A percentile compares a stretch with the other conserved stretches of the same genome.
Evolutionary conservation across 116 monocot genomes (phyloP).

Genomic region (Trichopus zeylanicus): DNA sequence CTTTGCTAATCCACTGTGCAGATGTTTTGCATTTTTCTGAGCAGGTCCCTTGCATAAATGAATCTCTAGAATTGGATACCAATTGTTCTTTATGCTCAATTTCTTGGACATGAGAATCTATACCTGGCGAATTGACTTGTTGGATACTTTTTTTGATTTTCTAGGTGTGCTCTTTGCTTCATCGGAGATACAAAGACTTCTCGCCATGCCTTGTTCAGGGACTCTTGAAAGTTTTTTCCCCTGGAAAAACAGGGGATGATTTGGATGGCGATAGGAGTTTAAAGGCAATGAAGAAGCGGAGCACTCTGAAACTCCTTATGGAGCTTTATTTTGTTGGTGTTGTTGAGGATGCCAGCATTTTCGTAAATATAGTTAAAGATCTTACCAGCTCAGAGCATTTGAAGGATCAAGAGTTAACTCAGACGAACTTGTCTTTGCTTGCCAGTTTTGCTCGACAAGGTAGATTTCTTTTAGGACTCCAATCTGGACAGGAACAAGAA

Average conservation of each 20-base stretch:
- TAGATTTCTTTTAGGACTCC: constrained; percentile 67
- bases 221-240: constrained; percentile 76
- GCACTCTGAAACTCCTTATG: constrained; percentile 82
- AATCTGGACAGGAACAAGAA: constrained; percentile 67
- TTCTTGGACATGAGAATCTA: no score
- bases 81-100: background rate
- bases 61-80: background rate
- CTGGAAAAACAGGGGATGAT: constrained; percentile 91
- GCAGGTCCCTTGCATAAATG: background rate
- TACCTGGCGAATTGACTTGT: background rate
- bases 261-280: constrained; percentile 61
- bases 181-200: constrained; percentile 96
- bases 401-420: constrained; percentile 85
- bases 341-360: constrained; percentile 77
- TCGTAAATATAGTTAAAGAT: constrained; percentile 86
- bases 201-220: constrained; percentile 87
- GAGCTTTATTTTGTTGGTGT: constrained; percentile 98
- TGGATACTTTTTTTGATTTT: background rate
- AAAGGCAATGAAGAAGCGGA: constrained; percentile 86
- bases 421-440: constrained; percentile 91
- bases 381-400: constrained; percentile 68
- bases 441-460: constrained; percentile 90
- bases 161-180: constrained; percentile 93
- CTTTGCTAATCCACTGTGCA: background rate
- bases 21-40: no score